Conservation (phyloP, 495 filamentous ascomycete genomes). For the Penicillium crystallinum region DNA sequence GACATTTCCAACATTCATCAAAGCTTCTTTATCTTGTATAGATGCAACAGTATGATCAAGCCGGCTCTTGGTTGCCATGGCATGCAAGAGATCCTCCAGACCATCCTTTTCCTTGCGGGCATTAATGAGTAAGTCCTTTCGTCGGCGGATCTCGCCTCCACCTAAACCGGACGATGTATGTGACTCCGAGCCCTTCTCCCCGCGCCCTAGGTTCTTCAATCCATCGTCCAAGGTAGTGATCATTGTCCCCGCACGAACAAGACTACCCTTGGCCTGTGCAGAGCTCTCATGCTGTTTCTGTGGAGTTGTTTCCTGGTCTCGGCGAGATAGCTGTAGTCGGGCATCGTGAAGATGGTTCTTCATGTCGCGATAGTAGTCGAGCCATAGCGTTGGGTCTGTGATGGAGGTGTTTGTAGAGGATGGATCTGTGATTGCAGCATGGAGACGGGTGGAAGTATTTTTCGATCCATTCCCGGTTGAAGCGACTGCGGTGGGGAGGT, state of each 20-base stretch:
- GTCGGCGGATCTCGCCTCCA: slow-evolving; percentile 79
- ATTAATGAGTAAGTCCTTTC: slow-evolving; percentile 71
- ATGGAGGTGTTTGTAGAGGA: slow-evolving; percentile 46
- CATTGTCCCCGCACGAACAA: slow-evolving; percentile 69
- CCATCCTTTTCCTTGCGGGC: slow-evolving; percentile 82
- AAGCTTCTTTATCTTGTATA: slow-evolving; percentile 51
- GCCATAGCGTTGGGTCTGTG: slow-evolving; percentile 76
- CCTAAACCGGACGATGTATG: slow-evolving; percentile 46
- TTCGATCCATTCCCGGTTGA: slow-evolving; percentile 39
- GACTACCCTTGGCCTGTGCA: slow-evolving; percentile 71
- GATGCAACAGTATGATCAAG: slow-evolving; percentile 45
- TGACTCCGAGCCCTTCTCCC: slow-evolving; percentile 1
- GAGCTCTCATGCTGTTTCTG: slow-evolving; percentile 72
- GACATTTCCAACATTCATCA: slow-evolving; percentile 29
- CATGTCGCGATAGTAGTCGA: slow-evolving; percentile 79
- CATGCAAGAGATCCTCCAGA: slow-evolving; percentile 72
- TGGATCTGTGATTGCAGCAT: slow-evolving; percentile 40
- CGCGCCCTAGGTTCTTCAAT: slow-evolving; percentile 44
- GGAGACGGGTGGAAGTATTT: slow-evolving; percentile 31
- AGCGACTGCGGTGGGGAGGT: slow-evolving; percentile 58
- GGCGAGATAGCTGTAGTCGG: slow-evolving; percentile 61
- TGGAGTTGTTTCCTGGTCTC: slow-evolving; percentile 68
- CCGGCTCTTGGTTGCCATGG: slow-evolving; percentile 57
- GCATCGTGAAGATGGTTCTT: slow-evolving; percentile 81
- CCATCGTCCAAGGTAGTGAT: slow-evolving; percentile 66